Percentiles rank a stretch among this genome's conserved stretches.
Conservation (phyloP, 768 basidiomycete genomes). For the Termitomyces sp. region DNA sequence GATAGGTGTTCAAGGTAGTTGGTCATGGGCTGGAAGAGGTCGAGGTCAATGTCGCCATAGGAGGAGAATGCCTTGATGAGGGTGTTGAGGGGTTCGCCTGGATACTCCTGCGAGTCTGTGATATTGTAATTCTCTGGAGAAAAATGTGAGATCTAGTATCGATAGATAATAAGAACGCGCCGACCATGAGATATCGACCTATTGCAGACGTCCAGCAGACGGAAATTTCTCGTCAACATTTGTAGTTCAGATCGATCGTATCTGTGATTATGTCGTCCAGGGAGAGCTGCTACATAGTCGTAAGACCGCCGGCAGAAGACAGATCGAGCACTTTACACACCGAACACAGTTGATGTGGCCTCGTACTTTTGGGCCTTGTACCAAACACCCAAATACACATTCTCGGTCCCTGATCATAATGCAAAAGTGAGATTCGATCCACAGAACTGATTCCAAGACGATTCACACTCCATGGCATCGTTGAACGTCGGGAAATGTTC, state of each 20-base stretch:
- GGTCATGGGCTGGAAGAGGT: slow-evolving; percentile 58
- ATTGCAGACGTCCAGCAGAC: slow-evolving; percentile 68
- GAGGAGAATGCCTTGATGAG: slow-evolving; percentile 79
- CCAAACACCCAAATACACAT: slow-evolving; percentile 83
- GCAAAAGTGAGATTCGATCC: background rate
- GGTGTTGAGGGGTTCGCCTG: slow-evolving; percentile 68
- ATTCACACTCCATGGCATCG: slow-evolving; percentile 90
- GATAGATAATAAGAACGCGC: background rate
- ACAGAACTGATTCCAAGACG: background rate
- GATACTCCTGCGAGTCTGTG: slow-evolving; percentile 25
- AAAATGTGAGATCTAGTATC: background rate
- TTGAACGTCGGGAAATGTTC: slow-evolving; percentile 81
- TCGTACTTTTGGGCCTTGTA: slow-evolving; percentile 64
- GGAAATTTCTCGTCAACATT: slow-evolving; percentile 44
- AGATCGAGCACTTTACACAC: slow-evolving; percentile 26
- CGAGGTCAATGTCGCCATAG: slow-evolving; percentile 53
- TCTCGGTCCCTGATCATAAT: slow-evolving; percentile 75
- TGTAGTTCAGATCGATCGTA: slow-evolving; percentile 39
- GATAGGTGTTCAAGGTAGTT: slow-evolving; percentile 68
- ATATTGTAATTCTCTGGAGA: slow-evolving; percentile 23
- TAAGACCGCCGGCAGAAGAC: background rate
- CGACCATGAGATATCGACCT: slow-evolving; percentile 66
- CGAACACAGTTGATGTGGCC: slow-evolving; percentile 36
- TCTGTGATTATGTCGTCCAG: slow-evolving; percentile 49
- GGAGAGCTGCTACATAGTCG: slow-evolving; percentile 39